Evolutionary conservation across 768 basidiomycete species (phyloP).

Genomic region (Lepiota subincarnata): DNA sequence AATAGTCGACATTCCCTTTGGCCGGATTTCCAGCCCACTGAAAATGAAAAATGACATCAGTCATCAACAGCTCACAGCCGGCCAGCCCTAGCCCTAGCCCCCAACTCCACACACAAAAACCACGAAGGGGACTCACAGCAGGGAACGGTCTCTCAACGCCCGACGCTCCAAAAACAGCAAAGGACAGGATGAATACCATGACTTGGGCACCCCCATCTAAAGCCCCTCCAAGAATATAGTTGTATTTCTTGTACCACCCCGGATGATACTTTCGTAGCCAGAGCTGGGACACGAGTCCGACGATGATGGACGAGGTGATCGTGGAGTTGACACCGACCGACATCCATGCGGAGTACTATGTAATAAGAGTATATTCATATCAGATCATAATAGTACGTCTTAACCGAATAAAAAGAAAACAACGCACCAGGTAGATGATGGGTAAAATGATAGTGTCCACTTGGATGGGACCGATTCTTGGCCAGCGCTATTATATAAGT

Average conservation of each 20-base stretch:
- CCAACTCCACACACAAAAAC: too few relatives aligned
- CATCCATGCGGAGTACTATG: conserved; percentile 38
- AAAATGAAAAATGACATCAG: conserved; percentile 8
- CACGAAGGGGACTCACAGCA: conserved; percentile 21
- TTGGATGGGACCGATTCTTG: conserved; percentile 47
- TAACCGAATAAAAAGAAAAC: background rate
- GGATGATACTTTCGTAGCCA: conserved; percentile 57
- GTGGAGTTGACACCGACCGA: conserved; percentile 54
- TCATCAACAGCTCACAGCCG: background rate
- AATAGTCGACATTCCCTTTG: conserved; percentile 52
- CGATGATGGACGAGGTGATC: conserved; percentile 40
- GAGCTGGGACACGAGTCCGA: conserved; percentile 56
- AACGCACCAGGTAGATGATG: conserved; percentile 47
- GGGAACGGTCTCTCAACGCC: conserved; percentile 50
- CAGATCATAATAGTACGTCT: background rate
- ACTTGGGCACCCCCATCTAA: conserved; percentile 64
- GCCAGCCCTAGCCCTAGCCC: too few relatives aligned
- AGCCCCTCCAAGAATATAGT: conserved; percentile 64
- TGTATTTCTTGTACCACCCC: conserved; percentile 65
- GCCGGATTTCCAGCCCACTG: conserved; percentile 55
- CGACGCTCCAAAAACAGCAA: conserved; percentile 61
- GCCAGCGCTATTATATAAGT: conserved; percentile 40
- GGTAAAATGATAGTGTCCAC: conserved; percentile 51
- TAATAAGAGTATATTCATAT: background rate
- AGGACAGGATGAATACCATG: conserved; percentile 61